phyloP scores from a whole-genome alignment of 2,329 filamentous ascomycete species.

The Sordariomycetes sp. region DNA sequence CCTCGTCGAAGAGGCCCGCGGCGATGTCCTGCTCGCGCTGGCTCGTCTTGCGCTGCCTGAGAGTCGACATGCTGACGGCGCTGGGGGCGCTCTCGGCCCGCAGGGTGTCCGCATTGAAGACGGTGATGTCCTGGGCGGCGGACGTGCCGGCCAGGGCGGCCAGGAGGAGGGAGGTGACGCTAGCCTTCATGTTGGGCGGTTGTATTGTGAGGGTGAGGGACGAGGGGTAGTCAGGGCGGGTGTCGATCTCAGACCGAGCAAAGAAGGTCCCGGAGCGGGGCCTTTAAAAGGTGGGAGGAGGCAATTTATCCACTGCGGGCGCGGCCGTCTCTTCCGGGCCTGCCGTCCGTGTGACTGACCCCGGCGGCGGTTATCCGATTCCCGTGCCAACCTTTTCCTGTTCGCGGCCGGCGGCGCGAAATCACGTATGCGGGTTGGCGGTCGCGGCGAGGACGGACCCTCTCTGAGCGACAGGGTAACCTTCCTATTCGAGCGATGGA shows the following conservation, averaged over 20 bases:
- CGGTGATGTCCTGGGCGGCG: not conserved
- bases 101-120: not conserved
- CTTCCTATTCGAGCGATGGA: not conserved
- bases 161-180: not conserved
- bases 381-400: no score
- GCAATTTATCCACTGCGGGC: not conserved
- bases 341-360: not conserved
- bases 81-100: not conserved
- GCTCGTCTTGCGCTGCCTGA: not conserved
- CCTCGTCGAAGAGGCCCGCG: conserved; percentile 9
- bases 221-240: not conserved
- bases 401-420: not conserved
- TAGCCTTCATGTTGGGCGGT: not conserved
- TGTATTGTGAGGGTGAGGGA: not conserved
- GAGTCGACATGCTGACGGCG: not conserved
- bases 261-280: not conserved
- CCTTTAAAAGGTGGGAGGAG: not conserved
- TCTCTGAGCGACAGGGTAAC: not conserved
- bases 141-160: not conserved
- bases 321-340: not conserved
- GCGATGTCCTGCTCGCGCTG: not conserved
- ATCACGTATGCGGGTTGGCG: not conserved
- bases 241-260: not conserved
- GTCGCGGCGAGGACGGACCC: not conserved
- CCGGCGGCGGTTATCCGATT: not conserved